Conservation (phyloP, 768 basidiomycete species). For the Trichaptum fuscoviolaceum region DNA sequence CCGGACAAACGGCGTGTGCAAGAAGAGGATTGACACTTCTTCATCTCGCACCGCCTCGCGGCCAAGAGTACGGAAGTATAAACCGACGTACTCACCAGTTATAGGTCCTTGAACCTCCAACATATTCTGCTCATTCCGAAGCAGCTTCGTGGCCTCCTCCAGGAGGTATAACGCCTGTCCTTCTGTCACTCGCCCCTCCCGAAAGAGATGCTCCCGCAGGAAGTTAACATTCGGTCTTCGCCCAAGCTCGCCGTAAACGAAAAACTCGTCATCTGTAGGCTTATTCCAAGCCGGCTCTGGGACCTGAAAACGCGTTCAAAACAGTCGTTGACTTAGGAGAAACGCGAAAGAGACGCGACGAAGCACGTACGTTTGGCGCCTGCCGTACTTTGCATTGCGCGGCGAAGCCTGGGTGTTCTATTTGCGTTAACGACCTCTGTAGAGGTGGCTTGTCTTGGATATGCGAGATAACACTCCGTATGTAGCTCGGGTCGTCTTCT, state of each 20-base stretch:
- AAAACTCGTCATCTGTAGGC: conserved; percentile 76
- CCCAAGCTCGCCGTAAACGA: conserved; percentile 36
- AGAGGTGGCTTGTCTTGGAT: neutral
- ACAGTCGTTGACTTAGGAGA: neutral
- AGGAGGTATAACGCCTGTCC: conserved; percentile 83
- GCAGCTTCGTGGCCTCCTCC: conserved; percentile 55
- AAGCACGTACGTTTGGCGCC: neutral
- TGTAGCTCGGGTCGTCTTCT: neutral
- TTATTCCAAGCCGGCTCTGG: conserved; percentile 56
- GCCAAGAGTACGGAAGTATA: neutral
- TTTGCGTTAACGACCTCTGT: neutral
- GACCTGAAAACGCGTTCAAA: conserved; percentile 34
- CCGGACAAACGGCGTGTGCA: neutral
- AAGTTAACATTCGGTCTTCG: conserved; percentile 70
- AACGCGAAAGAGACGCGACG: neutral
- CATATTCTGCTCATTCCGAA: conserved; percentile 78
- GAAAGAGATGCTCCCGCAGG: conserved; percentile 85
- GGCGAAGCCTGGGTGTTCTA: neutral
- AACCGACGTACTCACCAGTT: conserved; percentile 56
- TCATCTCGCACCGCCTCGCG: neutral
- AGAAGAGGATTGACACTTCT: neutral
- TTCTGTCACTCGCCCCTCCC: conserved; percentile 79
- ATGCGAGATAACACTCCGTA: conserved; percentile 1
- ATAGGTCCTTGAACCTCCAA: conserved; percentile 85
- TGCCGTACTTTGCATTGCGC: neutral